Percentiles rank a stretch among this genome's conserved stretches.
Evolutionary conservation across 805 yeast species (phyloP).

Genomic region (Kluyveromyces starmeri): DNA sequence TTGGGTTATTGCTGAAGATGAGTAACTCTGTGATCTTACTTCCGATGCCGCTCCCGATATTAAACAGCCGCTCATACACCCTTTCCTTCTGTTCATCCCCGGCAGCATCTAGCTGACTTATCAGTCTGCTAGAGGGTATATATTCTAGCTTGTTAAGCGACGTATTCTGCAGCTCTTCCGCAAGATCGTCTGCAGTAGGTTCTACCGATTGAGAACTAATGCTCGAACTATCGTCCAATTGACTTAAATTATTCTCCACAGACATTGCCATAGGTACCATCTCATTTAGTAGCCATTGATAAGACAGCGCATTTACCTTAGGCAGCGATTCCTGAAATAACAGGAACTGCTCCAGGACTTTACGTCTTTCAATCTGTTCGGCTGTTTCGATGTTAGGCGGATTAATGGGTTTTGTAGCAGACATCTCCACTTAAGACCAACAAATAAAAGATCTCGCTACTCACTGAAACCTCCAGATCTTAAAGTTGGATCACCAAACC

Average conservation of each 20-base stretch:
- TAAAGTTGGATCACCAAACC: no score
- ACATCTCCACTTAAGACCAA: no score
- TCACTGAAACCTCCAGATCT: no score
- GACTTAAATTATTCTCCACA: slow-evolving; percentile 41
- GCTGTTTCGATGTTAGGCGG: neutral
- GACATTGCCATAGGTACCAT: slow-evolving; percentile 63
- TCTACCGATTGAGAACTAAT: slow-evolving; percentile 8
- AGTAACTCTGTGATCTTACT: slow-evolving; percentile 42
- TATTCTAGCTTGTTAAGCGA: slow-evolving; percentile 2
- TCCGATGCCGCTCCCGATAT: slow-evolving; percentile 65
- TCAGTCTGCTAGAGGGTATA: slow-evolving; percentile 22
- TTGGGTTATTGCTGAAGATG: slow-evolving; percentile 39
- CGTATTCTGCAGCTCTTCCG: slow-evolving; percentile 6
- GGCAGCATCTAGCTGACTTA: slow-evolving; percentile 25
- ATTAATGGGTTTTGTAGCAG: neutral
- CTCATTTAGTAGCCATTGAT: slow-evolving; percentile 66
- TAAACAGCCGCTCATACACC: slow-evolving; percentile 52
- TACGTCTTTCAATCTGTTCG: slow-evolving; percentile 4
- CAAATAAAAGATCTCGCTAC: no score
- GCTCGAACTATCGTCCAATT: slow-evolving; percentile 2
- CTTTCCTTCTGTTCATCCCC: slow-evolving; percentile 36
- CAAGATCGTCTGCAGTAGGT: slow-evolving; percentile 15
- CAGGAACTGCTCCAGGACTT: slow-evolving; percentile 17
- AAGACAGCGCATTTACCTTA: slow-evolving; percentile 44
- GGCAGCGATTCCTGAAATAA: slow-evolving; percentile 26